Conservation (phyloP, 306 rosid species). For the peach (Prunus persica) region Prunus_persica_NCBIv2 NC_034012.1:10435501-10436000, state of each 20-base stretch:
- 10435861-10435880: conserved; percentile 9
- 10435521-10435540: conserved; percentile 18
- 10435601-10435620: conserved; percentile 26
- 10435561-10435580: conserved; percentile 60
- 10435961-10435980: neutral
- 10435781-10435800: neutral
- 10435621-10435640: conserved; percentile 33
- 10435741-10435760: conserved; percentile 63
- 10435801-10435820: neutral
- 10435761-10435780: conserved; percentile 39
- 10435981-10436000: neutral
- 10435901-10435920: conserved; percentile 6
- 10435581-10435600: conserved; percentile 18
- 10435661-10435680: conserved; percentile 42
- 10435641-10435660: neutral
- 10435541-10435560: conserved; percentile 37
- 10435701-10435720: conserved; percentile 21
- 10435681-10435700: conserved; percentile 54
- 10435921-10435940: conserved; percentile 12
- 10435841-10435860: neutral
- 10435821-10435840: neutral
- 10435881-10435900: conserved; percentile 12
- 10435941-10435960: conserved; percentile 4
- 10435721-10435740: conserved; percentile 63
- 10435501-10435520: conserved; percentile 19